phyloP scores from a whole-genome alignment of 1,284 basidiomycete species.

The Porodaedalea pini region DNA sequence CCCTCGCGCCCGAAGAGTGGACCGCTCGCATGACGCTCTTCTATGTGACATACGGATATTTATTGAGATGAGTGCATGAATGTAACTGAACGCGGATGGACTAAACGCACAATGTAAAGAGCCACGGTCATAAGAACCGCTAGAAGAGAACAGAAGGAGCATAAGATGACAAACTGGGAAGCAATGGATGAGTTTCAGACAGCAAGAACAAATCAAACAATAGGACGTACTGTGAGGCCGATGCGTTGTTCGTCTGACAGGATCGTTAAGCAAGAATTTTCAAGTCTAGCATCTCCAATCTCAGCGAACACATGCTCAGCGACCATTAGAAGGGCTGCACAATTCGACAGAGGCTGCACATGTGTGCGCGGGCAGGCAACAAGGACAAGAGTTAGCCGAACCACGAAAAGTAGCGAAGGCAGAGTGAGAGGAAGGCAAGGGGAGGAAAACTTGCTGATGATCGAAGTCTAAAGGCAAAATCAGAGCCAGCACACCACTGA shows the following conservation, averaged over 20 bases:
- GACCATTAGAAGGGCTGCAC: neutral
- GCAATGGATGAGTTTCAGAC: neutral
- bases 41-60: neutral
- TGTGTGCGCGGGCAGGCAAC: neutral
- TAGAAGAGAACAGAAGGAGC: slow-evolving; percentile 1
- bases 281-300: neutral
- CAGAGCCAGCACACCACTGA: neutral
- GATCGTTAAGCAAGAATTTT: neutral
- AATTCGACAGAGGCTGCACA: neutral
- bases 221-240: slow-evolving; percentile 8
- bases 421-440: neutral
- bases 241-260: neutral
- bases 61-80: neutral
- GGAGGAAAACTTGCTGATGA: neutral
- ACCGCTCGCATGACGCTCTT: neutral
- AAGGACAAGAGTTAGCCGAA: neutral
- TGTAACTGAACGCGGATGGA: neutral
- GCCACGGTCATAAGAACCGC: slow-evolving; percentile 3
- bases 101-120: slow-evolving; percentile 15
- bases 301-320: neutral
- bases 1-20: neutral
- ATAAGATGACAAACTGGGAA: slow-evolving; percentile 8
- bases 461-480: neutral
- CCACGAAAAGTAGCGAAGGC: neutral
- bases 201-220: neutral